phyloP scores from a whole-genome alignment of 2,329 filamentous ascomycete genomes.

The Trichophaea hybrida region DNA sequence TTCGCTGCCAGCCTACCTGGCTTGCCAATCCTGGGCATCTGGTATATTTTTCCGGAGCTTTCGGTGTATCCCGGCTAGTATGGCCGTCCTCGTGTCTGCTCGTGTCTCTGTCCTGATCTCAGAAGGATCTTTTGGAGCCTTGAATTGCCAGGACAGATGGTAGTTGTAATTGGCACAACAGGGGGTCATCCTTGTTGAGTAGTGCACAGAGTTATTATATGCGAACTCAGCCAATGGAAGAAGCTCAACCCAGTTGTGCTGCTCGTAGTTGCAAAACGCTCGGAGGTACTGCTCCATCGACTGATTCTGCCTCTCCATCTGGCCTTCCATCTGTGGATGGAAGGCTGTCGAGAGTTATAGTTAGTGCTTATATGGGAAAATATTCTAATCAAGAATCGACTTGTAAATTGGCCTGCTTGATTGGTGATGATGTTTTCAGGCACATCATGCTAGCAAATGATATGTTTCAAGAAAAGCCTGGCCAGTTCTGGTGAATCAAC shows the following conservation, averaged over 20 bases:
- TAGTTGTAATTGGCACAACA: neutral
- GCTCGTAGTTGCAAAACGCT: neutral
- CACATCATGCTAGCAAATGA: neutral
- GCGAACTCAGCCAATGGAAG: neutral
- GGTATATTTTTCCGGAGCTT: no score
- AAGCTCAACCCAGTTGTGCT: neutral
- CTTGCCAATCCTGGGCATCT: no score
- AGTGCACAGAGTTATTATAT: neutral
- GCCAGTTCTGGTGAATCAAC: neutral
- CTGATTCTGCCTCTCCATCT: neutral
- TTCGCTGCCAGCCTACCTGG: no score
- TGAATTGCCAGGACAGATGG: no score
- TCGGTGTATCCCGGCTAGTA: no score
- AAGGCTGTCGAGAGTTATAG: neutral
- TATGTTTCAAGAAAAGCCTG: neutral
- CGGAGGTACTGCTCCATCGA: neutral
- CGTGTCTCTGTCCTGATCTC: no score
- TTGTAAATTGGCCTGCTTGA: neutral
- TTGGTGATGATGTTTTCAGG: neutral
- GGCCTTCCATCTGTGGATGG: neutral
- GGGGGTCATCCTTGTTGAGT: neutral
- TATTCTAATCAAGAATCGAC: neutral
- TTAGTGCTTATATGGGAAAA: neutral
- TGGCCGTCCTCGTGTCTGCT: no score
- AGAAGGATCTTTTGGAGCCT: no score